Conservation (phyloP, 129 eudicot genomes). For the Flaveria brownii region DNA sequence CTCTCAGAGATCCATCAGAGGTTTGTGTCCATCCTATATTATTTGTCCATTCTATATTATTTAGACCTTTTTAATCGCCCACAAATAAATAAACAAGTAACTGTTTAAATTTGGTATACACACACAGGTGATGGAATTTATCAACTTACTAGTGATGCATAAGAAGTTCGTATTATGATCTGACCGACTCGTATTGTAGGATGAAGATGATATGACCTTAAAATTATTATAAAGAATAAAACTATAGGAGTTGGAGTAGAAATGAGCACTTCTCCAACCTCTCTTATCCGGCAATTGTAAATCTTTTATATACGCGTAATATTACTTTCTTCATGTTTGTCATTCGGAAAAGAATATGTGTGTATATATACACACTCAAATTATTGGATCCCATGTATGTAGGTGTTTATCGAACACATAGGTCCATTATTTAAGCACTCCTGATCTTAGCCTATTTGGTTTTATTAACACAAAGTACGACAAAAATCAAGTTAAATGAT, state of each 20-base stretch:
- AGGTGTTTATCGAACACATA: no score
- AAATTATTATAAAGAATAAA: conserved; percentile 9
- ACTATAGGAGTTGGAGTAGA: conserved; percentile 16
- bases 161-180: conserved; percentile 43
- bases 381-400: no score
- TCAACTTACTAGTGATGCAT: conserved; percentile 57
- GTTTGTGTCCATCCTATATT: conserved; percentile 33
- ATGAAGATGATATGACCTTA: not conserved
- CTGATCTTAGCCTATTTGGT: no score
- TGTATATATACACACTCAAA: not conserved
- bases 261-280: conserved; percentile 11
- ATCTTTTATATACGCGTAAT: not conserved
- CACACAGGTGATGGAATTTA: conserved; percentile 84
- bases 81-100: not conserved
- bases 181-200: not conserved
- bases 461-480: no score
- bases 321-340: no score
- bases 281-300: conserved; percentile 10
- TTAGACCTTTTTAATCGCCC: not conserved
- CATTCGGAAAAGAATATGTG: not conserved
- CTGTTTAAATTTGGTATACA: not conserved
- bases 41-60: not conserved
- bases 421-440: no score
- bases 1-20: conserved; percentile 90
- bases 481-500: no score